Conservation (phyloP, 202 grass and related monocot species). For the Dendrocalamus latiflorus region DNA sequence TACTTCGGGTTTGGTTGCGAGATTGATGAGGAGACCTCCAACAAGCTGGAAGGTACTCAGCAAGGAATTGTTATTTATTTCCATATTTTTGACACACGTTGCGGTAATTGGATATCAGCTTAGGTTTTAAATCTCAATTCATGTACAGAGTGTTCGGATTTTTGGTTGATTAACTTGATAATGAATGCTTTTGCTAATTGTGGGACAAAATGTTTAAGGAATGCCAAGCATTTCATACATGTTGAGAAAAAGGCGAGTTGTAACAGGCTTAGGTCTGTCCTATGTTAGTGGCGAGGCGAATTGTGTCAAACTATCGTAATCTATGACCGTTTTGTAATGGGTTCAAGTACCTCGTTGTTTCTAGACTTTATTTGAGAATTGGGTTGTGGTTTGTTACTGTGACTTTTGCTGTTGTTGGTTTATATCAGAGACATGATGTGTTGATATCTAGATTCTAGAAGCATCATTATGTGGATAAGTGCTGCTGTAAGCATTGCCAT, state of each 20-base stretch:
- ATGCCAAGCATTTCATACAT: not conserved
- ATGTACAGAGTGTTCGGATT: not conserved
- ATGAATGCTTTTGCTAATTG: not conserved
- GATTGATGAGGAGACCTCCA: constrained; percentile 80
- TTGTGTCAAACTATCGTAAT: not conserved
- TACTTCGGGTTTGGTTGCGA: constrained; percentile 93
- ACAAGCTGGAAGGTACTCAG: no score
- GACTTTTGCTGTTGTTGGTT: not conserved
- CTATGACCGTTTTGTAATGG: not conserved
- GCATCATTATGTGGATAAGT: not conserved
- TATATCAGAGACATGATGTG: not conserved
- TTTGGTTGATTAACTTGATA: not conserved
- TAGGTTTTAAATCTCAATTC: not conserved
- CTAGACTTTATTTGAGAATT: not conserved
- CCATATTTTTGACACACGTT: no score
- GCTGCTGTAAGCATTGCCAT: not conserved
- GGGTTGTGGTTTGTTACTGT: not conserved
- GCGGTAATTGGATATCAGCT: no score
- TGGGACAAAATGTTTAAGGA: not conserved
- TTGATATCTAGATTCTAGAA: not conserved
- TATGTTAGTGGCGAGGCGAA: not conserved
- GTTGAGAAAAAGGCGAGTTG: not conserved
- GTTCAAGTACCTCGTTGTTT: not conserved
- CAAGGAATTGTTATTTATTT: no score
- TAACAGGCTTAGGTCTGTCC: not conserved